phyloP scores from a whole-genome alignment of 2,329 filamentous ascomycete genomes.

The Penicillium verrucosum region DNA sequence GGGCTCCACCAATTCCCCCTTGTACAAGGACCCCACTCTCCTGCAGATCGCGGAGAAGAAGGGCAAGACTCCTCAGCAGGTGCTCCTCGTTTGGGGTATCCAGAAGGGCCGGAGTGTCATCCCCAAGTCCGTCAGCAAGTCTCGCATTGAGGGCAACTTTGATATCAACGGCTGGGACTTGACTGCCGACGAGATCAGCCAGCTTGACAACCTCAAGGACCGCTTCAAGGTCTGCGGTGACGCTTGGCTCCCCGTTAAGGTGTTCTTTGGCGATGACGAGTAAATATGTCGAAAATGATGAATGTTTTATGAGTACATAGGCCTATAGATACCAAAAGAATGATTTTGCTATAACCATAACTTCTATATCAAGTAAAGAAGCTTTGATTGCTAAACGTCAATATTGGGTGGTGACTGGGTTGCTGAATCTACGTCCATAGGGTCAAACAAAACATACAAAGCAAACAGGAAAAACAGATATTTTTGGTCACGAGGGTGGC shows the following conservation, averaged over 20 bases:
- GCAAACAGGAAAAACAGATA: background rate
- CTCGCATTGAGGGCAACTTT: conserved; percentile 73
- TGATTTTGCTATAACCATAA: background rate
- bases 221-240: conserved; percentile 82
- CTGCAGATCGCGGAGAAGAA: conserved; percentile 55
- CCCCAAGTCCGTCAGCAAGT: conserved; percentile 74
- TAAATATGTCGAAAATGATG: conserved; percentile 42
- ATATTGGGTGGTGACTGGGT: background rate
- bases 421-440: background rate
- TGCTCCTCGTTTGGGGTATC: conserved; percentile 68
- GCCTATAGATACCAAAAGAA: conserved; percentile 24
- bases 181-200: conserved; percentile 67
- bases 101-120: conserved; percentile 80
- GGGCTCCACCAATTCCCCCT: conserved; percentile 53
- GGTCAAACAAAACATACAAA: background rate
- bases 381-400: background rate
- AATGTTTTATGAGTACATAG: conserved; percentile 20
- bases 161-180: conserved; percentile 72
- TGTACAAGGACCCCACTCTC: conserved; percentile 55
- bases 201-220: conserved; percentile 65
- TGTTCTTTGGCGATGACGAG: conserved; percentile 82
- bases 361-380: background rate
- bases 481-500: conserved; percentile 19
- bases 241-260: conserved; percentile 66
- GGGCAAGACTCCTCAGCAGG: conserved; percentile 54